phyloP scores from a whole-genome alignment of 345 rosid genomes.

The Camelina hispida region DNA sequence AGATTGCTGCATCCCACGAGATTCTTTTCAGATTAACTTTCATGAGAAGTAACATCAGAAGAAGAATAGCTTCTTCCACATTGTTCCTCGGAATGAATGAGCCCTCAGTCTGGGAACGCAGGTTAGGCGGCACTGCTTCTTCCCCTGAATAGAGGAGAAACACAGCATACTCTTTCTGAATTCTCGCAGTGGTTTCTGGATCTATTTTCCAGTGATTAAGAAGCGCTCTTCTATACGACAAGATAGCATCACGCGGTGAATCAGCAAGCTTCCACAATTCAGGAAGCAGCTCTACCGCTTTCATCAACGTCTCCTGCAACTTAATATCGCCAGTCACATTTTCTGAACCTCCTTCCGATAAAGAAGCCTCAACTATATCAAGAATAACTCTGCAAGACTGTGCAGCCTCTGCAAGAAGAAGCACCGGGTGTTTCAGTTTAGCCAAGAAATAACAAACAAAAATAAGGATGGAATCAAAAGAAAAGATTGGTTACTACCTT shows the following conservation, averaged over 20 bases:
- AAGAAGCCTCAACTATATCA: conserved; percentile 81
- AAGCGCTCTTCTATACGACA: conserved; percentile 74
- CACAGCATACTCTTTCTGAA: conserved; percentile 75
- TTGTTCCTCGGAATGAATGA: conserved; percentile 78
- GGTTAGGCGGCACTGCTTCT: conserved; percentile 76
- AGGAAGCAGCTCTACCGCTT: conserved; percentile 88
- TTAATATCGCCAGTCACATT: conserved; percentile 70
- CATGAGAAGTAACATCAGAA: conserved; percentile 71
- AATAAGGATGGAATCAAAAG: neutral
- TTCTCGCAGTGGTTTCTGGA: conserved; percentile 61
- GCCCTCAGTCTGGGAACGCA: conserved; percentile 67
- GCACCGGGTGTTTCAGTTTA: neutral
- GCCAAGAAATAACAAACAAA: neutral
- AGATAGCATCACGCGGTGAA: conserved; percentile 60
- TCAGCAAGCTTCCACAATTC: conserved; percentile 79
- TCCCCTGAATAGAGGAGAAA: conserved; percentile 84
- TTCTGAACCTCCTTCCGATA: conserved; percentile 73
- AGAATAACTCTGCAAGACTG: conserved; percentile 78
- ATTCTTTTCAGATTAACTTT: conserved; percentile 64
- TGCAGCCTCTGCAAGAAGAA: conserved; percentile 81
- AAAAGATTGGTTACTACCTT: conserved; percentile 49
- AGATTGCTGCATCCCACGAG: conserved; percentile 75
- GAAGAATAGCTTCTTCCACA: conserved; percentile 82
- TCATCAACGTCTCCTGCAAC: conserved; percentile 72
- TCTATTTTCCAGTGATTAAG: conserved; percentile 78